Evolutionary conservation across 2,329 filamentous ascomycete genomes (phyloP).

Genomic region (Penicillium sp.): DNA sequence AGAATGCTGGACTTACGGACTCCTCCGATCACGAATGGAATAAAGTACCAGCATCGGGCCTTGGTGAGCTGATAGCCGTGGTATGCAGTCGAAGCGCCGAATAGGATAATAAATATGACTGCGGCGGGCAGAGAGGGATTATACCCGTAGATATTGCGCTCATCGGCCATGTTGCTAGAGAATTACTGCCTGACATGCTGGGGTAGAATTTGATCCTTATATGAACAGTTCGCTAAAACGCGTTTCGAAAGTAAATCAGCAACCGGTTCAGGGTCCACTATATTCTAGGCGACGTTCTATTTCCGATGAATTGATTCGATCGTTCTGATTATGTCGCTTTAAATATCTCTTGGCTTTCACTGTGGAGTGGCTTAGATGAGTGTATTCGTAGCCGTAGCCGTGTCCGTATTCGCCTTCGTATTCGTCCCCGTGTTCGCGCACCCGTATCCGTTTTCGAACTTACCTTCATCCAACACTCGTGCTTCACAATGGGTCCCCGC

Average conservation of each 20-base stretch:
- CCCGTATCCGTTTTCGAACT: slow-evolving; percentile 20
- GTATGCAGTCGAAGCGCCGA: slow-evolving; percentile 42
- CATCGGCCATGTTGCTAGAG: slow-evolving; percentile 12
- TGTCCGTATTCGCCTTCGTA: slow-evolving; percentile 8
- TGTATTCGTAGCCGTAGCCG: neutral
- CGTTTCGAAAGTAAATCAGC: neutral
- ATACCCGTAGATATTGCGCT: slow-evolving; percentile 41
- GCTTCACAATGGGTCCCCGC: slow-evolving; percentile 22
- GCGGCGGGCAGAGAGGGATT: slow-evolving; percentile 49
- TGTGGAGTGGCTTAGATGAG: neutral
- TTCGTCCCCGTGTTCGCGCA: slow-evolving; percentile 17
- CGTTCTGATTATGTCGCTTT: neutral
- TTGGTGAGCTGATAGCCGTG: slow-evolving; percentile 48
- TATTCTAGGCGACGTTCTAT: neutral
- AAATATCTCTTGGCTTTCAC: neutral
- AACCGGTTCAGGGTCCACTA: neutral
- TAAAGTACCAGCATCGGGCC: slow-evolving; percentile 52
- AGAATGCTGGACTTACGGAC: slow-evolving; percentile 32
- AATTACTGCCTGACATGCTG: neutral
- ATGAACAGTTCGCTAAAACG: neutral
- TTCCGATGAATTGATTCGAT: slow-evolving; percentile 1
- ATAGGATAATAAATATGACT: slow-evolving; percentile 50
- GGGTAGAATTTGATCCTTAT: neutral
- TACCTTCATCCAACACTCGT: neutral
- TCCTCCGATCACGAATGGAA: slow-evolving; percentile 40